phyloP scores from a whole-genome alignment of 2,329 filamentous ascomycete species.

The Calonectria hawksworthii region DNA sequence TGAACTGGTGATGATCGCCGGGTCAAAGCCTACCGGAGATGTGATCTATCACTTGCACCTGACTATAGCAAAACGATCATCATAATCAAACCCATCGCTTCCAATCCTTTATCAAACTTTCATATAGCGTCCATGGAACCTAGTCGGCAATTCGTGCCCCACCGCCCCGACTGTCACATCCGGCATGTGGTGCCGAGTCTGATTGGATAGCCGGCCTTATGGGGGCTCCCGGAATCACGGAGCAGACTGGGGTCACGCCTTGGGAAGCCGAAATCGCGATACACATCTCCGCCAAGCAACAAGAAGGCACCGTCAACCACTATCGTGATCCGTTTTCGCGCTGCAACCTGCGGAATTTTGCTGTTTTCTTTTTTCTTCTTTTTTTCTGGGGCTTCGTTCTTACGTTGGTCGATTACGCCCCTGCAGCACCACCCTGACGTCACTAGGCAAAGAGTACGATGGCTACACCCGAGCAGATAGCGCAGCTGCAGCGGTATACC shows the following conservation, averaged over 20 bases:
- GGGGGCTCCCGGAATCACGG: slow-evolving; percentile 47
- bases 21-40: background rate
- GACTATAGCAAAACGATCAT: background rate
- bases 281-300: background rate
- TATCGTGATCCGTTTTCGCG: background rate
- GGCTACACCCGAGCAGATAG: slow-evolving; percentile 41
- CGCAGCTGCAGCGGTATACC: slow-evolving; percentile 54
- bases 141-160: slow-evolving; percentile 25
- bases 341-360: background rate
- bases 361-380: background rate
- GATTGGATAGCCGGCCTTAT: slow-evolving; percentile 47
- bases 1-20: slow-evolving; percentile 1
- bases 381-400: background rate
- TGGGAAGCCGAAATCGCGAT: slow-evolving; percentile 4
- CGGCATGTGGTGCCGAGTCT: slow-evolving; percentile 39
- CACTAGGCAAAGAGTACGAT: slow-evolving; percentile 30
- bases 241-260: slow-evolving; percentile 28
- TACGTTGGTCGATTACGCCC: background rate
- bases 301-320: background rate
- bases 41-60: background rate
- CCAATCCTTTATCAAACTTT: slow-evolving; percentile 9
- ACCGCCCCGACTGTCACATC: slow-evolving; percentile 33
- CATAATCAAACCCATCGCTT: slow-evolving; percentile 2
- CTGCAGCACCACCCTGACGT: slow-evolving; percentile 17
- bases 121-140: slow-evolving; percentile 7